phyloP scores from a whole-genome alignment of 352 stramenopile genomes.

The Pythium grandisporangium region DNA sequence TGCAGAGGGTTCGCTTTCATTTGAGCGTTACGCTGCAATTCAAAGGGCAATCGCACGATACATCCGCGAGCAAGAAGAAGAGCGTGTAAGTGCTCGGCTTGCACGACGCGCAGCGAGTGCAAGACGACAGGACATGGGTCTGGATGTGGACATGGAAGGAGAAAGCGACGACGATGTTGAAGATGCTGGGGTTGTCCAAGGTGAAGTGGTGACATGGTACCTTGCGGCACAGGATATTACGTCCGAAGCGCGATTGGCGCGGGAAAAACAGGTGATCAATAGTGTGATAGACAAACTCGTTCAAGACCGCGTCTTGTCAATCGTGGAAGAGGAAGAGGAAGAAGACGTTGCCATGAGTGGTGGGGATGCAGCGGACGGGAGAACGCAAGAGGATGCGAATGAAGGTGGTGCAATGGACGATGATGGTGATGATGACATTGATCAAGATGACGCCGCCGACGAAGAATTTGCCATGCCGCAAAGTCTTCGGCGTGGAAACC shows the following conservation, averaged over 20 bases:
- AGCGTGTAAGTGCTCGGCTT: conserved; percentile 31
- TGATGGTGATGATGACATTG: conserved; percentile 3
- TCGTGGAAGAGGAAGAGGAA: conserved; percentile 62
- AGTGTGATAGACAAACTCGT: conserved; percentile 78
- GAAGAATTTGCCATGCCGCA: conserved; percentile 1
- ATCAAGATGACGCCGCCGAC: conserved; percentile 7
- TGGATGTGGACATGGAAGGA: no score
- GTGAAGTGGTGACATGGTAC: conserved; percentile 81
- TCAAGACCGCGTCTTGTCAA: conserved; percentile 60
- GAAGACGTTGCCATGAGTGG: conserved; percentile 15
- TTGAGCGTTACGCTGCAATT: conserved; percentile 76
- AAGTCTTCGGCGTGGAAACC: neutral
- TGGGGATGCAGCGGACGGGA: conserved; percentile 4
- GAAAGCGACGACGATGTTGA: conserved; percentile 53
- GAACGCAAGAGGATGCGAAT: conserved; percentile 14
- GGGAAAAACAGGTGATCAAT: conserved; percentile 78
- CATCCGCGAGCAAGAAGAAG: conserved; percentile 76
- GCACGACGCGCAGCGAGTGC: conserved; percentile 24
- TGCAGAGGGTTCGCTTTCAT: conserved; percentile 52
- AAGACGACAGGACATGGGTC: no score
- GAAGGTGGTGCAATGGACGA: conserved; percentile 3
- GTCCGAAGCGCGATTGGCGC: conserved; percentile 65
- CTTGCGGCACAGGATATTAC: conserved; percentile 77
- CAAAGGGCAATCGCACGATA: conserved; percentile 70
- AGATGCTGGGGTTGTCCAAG: conserved; percentile 52